Percentiles rank a stretch among this genome's conserved stretches.
Evolutionary conservation across 495 filamentous ascomycete genomes (phyloP).

Genomic region (Elasticomyces elasticus): DNA sequence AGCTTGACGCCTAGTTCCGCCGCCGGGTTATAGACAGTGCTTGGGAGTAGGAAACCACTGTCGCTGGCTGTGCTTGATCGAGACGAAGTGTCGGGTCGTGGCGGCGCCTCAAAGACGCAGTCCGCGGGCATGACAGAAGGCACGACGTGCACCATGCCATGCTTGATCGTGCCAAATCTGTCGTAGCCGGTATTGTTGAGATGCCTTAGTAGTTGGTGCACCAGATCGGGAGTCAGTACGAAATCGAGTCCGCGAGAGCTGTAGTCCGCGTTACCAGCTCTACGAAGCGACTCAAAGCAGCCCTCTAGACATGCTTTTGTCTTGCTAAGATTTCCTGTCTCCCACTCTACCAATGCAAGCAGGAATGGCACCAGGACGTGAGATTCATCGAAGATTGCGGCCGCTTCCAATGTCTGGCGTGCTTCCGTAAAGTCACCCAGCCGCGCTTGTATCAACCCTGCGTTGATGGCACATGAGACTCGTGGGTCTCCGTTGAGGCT

Average conservation of each 20-base stretch:
- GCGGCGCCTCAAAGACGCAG: conserved; percentile 18
- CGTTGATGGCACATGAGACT: conserved; percentile 8
- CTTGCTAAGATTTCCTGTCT: background rate
- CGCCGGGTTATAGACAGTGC: background rate
- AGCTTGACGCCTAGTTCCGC: no score
- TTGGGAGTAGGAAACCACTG: background rate
- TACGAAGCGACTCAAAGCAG: background rate
- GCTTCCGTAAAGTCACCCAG: conserved; percentile 11
- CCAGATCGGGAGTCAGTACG: background rate
- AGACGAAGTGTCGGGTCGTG: background rate
- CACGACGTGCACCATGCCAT: background rate
- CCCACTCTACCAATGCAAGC: conserved; percentile 5
- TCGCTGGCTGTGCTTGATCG: background rate
- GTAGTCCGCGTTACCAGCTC: background rate
- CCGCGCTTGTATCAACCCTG: conserved; percentile 11
- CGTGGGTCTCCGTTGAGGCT: background rate
- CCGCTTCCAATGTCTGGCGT: background rate
- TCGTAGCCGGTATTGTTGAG: background rate
- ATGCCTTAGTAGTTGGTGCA: background rate
- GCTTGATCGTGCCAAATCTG: background rate
- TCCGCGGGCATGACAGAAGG: conserved; percentile 9
- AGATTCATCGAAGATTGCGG: background rate
- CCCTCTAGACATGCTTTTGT: conserved; percentile 2
- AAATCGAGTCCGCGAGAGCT: conserved; percentile 9
- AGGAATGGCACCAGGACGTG: conserved; percentile 3